Base-by-base conservation (phyloP, 202 grass and related monocot genomes). In the Hordeum pubiflorum region DNA sequence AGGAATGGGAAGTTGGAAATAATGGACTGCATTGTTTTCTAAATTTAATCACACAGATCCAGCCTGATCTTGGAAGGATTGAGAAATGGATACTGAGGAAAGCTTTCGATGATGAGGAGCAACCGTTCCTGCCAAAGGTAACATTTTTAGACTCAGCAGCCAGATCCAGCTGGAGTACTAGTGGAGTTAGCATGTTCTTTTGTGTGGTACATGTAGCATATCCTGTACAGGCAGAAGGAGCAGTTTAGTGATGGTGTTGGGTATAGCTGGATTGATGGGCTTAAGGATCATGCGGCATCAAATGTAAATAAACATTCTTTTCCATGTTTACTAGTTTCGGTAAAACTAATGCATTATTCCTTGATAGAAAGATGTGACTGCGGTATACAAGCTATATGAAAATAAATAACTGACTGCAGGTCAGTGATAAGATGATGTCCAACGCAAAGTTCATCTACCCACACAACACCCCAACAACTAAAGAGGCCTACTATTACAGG, bases 241-340 rank as follows among this genome's bases (percentile, higher is more conserved):
- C 94, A 97, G 23, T 97, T 97, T 74, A 97, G 89, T 58, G 94
- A 97, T 39, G 94, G 94, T 3, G 89, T 97, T 61, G 88, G 91
- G 14, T 97, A 97, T 22, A 94, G 84, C 75, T 97, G 89, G 91
- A 97, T 97, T 58, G 91, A 97, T 77, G 89, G 94, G 9, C 86
- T 92, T 2, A 97, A 94, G 87, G 72, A 88, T 18, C 87, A 94
- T 23, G 89, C 83, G 0, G 85, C 77, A 58, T 37, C 69, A 0
- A 87, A 87, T 29, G 91, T 93, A 89, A 75, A 52, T 52, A 7
- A 58, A 67, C 48, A 24, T 4, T 32, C 0, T 32, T 32, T 32
- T 31, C 1, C 29, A 31, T 31, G 29, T 31, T 31, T 3, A 31
- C 3, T 31, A 31, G 29, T n/a, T 52, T 52, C 0, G 17, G 1